A percentile compares a stretch with the other conserved stretches of the same genome.
Conservation (phyloP, 345 rosid genomes). For the Eucalyptus microcorys region DNA sequence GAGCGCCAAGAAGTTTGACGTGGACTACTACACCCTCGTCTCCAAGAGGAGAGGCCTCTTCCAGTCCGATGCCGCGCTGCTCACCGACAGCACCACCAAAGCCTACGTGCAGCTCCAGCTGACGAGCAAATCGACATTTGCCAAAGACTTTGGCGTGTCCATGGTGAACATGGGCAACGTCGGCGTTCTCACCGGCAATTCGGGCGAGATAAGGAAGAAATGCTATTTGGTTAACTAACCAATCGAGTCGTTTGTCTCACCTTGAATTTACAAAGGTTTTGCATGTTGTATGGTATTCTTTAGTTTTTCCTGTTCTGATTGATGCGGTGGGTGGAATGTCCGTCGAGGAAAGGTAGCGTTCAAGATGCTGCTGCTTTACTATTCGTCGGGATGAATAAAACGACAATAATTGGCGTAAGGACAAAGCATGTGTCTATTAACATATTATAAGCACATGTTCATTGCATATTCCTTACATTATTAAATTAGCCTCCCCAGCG, state of each 20-base stretch:
- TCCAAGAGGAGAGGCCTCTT: slow-evolving; percentile 51
- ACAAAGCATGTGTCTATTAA: neutral
- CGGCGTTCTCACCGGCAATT: slow-evolving; percentile 38
- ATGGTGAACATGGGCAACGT: slow-evolving; percentile 64
- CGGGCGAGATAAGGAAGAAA: slow-evolving; percentile 47
- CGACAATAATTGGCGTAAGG: neutral
- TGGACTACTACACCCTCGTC: slow-evolving; percentile 27
- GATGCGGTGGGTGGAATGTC: neutral
- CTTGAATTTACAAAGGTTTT: neutral
- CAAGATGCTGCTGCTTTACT: neutral
- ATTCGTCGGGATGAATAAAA: neutral
- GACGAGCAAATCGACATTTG: slow-evolving; percentile 16
- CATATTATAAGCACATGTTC: neutral
- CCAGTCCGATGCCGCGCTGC: slow-evolving; percentile 55
- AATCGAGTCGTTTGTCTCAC: neutral
- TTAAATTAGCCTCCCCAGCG: neutral
- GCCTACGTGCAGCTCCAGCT: slow-evolving; percentile 19
- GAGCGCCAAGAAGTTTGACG: slow-evolving; percentile 43
- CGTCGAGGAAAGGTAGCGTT: neutral
- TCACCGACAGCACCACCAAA: slow-evolving; percentile 27
- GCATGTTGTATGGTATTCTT: neutral
- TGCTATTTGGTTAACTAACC: slow-evolving; percentile 32
- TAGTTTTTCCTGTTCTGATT: neutral
- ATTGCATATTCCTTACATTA: neutral
- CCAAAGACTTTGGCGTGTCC: slow-evolving; percentile 41